Base-by-base conservation (phyloP, 768 basidiomycete species). In the Cystofilobasidium bisporidii region DNA sequence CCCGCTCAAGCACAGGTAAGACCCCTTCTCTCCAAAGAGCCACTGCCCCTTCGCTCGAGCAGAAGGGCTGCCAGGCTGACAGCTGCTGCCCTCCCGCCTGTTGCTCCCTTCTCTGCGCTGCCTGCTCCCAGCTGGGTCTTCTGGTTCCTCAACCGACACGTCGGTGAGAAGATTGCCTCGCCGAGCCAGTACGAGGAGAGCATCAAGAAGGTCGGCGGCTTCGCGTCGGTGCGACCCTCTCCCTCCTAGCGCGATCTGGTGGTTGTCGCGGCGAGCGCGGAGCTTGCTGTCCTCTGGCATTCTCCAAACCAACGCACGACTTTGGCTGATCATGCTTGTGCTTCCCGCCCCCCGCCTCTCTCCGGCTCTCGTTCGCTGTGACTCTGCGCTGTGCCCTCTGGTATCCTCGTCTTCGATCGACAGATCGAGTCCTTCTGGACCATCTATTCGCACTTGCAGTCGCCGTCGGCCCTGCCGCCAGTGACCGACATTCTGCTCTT, bases 371-470 rank as follows among this genome's bases (percentile, higher is more conserved):
- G n/a, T n/a, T n/a, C n/a, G n/a, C n/a, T n/a, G n/a, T n/a, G n/a
- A n/a, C n/a, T n/a, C n/a, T n/a, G n/a, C n/a, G n/a, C n/a, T n/a
- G n/a, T n/a, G n/a, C n/a, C n/a, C n/a, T n/a, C n/a, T n/a, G n/a
- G n/a, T 12, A 43, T 43, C 4, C 24, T 45, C 22, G 30, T 17
- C 36, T 18, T 28, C 14, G 30, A 58, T 53, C 45, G 24, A 43
- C 74, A 91, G 87, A 88, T 91, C 62, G 94, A 97, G 79, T 93
- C 91, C 43, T 96, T 92, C 77, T 94, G 93, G 87, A 87, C 91
- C 28, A 80, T 98, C 68, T 88, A 89, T 82, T 91, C 92, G 5
- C 94, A 97, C 76, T 83, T 98, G 32, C 82, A 86, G 8, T 85
- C 89, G 0, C 91, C 93, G 1, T 91, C 89, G 1, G 82, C 83